phyloP scores from a whole-genome alignment of 2,329 filamentous ascomycete species.

The Curvularia eragrostidis region DNA sequence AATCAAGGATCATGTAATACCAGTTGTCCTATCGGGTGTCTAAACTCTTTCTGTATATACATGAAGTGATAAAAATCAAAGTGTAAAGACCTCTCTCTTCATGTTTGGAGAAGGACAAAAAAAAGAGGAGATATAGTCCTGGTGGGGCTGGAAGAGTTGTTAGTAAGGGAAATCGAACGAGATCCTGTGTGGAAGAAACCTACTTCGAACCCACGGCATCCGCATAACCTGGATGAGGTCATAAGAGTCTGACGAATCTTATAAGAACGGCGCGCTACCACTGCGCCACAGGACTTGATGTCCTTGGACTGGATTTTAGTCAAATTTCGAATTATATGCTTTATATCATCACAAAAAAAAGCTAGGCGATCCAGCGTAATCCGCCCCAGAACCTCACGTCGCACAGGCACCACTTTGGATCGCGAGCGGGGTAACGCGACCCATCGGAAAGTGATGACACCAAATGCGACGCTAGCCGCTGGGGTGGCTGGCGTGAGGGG shows the following conservation, averaged over 20 bases:
- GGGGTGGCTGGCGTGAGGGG: slow-evolving; percentile 16
- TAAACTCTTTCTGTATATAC: no score
- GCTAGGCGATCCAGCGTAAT: not conserved
- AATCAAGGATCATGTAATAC: not conserved
- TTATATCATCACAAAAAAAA: not conserved
- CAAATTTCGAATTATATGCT: slow-evolving; percentile 3
- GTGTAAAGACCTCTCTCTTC: not conserved
- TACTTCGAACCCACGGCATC: slow-evolving; percentile 54
- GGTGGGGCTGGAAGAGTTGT: slow-evolving; percentile 15
- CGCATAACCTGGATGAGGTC: slow-evolving; percentile 50
- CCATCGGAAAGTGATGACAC: slow-evolving; percentile 19
- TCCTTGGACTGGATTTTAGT: slow-evolving; percentile 27
- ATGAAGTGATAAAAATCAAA: not conserved
- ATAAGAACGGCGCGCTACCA: slow-evolving; percentile 60
- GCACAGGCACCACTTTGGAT: not conserved
- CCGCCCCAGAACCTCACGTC: not conserved
- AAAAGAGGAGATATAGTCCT: slow-evolving; percentile 16
- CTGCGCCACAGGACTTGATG: slow-evolving; percentile 53
- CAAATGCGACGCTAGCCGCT: slow-evolving; percentile 10
- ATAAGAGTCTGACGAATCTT: slow-evolving; percentile 48
- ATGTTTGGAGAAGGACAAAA: slow-evolving; percentile 1
- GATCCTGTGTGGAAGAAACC: not conserved
- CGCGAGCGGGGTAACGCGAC: slow-evolving; percentile 15
- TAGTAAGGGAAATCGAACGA: slow-evolving; percentile 12
- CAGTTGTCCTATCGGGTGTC: not conserved